These are phyloP conservation scores for Brassica balearica DNA, from an alignment of 441 rosid species.

Conservation along the genomic window DNA sequence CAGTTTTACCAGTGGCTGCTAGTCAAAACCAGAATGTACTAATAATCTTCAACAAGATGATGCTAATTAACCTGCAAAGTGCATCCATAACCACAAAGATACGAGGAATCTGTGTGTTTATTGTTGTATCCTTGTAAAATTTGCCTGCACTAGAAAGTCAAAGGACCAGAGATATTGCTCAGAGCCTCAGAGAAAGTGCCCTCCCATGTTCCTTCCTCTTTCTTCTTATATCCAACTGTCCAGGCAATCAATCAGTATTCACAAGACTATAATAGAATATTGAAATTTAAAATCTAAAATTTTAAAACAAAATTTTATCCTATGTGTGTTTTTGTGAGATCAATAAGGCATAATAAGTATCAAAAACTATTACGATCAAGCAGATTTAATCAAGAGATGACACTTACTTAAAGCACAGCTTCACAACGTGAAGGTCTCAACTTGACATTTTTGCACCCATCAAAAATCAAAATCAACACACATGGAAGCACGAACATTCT, in stretches of 20 bases:
- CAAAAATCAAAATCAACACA: slow-evolving; percentile 20
- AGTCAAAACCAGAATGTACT: neutral
- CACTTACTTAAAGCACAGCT: slow-evolving; percentile 25
- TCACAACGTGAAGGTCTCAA: slow-evolving; percentile 48
- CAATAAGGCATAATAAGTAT: slow-evolving; percentile 15
- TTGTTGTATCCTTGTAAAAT: neutral
- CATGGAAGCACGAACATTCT: slow-evolving; percentile 43
- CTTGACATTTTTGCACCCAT: slow-evolving; percentile 39
- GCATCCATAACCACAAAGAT: neutral
- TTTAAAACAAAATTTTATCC: neutral
- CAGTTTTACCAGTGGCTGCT: neutral
- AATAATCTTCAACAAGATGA: neutral
- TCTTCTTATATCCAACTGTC: slow-evolving; percentile 26
- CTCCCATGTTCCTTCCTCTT: slow-evolving; percentile 45
- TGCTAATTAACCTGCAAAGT: slow-evolving; percentile 1
- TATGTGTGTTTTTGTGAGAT: neutral
- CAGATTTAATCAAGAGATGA: slow-evolving; percentile 12
- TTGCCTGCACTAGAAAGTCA: slow-evolving; percentile 42
- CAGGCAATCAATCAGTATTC: slow-evolving; percentile 21
- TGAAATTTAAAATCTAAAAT: neutral
- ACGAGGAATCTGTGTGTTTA: neutral
- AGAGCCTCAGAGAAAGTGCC: slow-evolving; percentile 39
- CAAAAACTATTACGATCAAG: slow-evolving; percentile 30
- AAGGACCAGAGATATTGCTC: slow-evolving; percentile 15
- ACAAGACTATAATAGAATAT: slow-evolving; percentile 9